Base-by-base conservation (phyloP, 176 grass and related monocot species). In the Paspalum notatum region DNA sequence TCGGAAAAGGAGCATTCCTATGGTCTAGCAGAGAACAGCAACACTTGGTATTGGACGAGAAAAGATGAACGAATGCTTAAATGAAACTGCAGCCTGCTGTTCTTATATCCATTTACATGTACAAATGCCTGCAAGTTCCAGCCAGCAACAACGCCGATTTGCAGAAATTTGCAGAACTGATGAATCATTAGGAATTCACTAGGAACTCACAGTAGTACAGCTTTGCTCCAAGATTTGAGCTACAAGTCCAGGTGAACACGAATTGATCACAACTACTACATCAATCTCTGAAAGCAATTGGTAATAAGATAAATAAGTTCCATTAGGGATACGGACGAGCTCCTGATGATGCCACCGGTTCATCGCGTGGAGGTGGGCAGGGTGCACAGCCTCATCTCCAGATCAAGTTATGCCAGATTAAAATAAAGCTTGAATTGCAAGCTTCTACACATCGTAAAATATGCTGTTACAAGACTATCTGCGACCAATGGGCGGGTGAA, bases 111-210 rank as follows among this genome's bases (percentile, higher is more conserved):
- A 75, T 48, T 66, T 53, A 53, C 71, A 60, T 64, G 38, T 71
- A 82, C 72, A 87, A 12, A 62, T 16, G 22, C 47, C 60, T 22
- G 50, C 72, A 77, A 24, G 51, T 27, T 25, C 12, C 11, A 50
- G 38, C 53, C 71, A 87, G 41, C 78, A 43, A 66, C 62, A 67
- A 15, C 46, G 72, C 5, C 16, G 1, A 59, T 21, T 26, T 44
- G 63, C 53, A 42, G 11, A 41, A 66, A 59, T 21, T 26, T 44
- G 63, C 53, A 42, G 11, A 41, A 66, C 25, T 16, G 10, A 62
- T 50, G 26, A 45, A 41, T 66, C 51, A 72, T 72, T 58, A 49
- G 41, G 68, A 21, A 32, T 32, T 32, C 32, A n/a, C n/a, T n/a
- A 32, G 32, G 32, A 32, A n/a, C n/a, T n/a, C n/a, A n/a, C n/a